A percentile compares a stretch with the other conserved stretches of the same genome.
Evolutionary conservation across 768 basidiomycete genomes (phyloP).

Genomic region (Daedalea quercina): DNA sequence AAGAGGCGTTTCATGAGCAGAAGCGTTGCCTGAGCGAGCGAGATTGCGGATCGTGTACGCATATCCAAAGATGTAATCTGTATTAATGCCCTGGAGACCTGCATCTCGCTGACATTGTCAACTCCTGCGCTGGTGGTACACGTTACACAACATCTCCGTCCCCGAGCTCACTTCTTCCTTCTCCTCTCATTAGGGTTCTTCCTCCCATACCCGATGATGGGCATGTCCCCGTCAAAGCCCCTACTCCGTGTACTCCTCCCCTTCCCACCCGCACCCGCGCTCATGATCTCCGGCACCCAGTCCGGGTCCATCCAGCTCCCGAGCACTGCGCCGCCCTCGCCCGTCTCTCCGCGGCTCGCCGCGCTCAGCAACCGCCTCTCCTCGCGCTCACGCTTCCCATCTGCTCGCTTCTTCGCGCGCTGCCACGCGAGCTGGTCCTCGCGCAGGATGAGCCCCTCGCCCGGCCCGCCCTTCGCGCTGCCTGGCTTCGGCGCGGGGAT

Average conservation of each 20-base stretch:
- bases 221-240: conserved; percentile 64
- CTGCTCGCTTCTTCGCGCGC: conserved; percentile 72
- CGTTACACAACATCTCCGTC: not conserved
- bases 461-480: conserved; percentile 74
- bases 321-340: conserved; percentile 43
- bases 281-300: conserved; percentile 81
- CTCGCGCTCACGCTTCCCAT: conserved; percentile 69
- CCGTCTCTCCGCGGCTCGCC: conserved; percentile 34
- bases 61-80: not conserved
- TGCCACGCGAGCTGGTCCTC: conserved; percentile 91
- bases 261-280: conserved; percentile 61
- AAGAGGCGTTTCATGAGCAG: conserved; percentile 96
- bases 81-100: not conserved
- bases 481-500: conserved; percentile 90
- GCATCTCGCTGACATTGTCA: not conserved
- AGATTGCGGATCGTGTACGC: not conserved
- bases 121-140: not conserved
- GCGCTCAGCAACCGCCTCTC: conserved; percentile 70
- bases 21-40: conserved; percentile 44
- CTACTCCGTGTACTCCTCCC: conserved; percentile 46
- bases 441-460: conserved; percentile 80
- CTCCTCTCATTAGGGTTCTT: conserved; percentile 86
- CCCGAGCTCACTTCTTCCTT: conserved; percentile 37
- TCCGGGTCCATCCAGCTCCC: conserved; percentile 95
- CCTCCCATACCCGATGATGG: conserved; percentile 79